Base-by-base conservation (phyloP, 2,329 filamentous ascomycete genomes). In the Stemphylium vesicarium region DNA sequence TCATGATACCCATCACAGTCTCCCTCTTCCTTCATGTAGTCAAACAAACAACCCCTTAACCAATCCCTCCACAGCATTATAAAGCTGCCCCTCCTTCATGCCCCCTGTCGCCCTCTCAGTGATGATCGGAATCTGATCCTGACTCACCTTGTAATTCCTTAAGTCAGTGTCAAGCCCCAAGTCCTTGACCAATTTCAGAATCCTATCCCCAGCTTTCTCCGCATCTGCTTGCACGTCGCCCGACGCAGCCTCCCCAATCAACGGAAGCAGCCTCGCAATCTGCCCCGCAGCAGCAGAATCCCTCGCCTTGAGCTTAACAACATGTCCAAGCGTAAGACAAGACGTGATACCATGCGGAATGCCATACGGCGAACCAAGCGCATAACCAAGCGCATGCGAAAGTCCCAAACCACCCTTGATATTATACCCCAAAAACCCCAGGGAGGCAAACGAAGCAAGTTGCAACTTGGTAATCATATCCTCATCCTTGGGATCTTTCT, bases 291-390 rank as follows among this genome's bases (percentile, higher is more conserved):
- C 78, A 3, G 71, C 72, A 0, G 70, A 66, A 5, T 79, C 78
- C 39, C 72, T 58, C 0, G 82, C 80, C 59, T 84, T 84, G 16
- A 85, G 69, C 66, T 80, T 82, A 4, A 84, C 78, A 0, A 85
- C 83, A 50, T 81, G 80, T 0, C 81, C 80, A 0, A 85, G 73
- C 0, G 82, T 84, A 41, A 85, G 63, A 61, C 82, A 84, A 1
- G 77, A 80, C 0, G 83, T 85, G 40, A 84, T 79, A 0, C 83
- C 83, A 57, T 85, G 83, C 0, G 83, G 83, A 35, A 86, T 85
- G 0, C 73, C 66, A 58, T 85, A 85, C 0, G 83, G 83, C 2
- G 75, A 78, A 0, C 83, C 83, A 2, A 86, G 69, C 0, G 83
- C 82, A 60, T 85, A 84, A 0, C 80, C 79, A 44, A 82, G 59